Percentiles rank a stretch among this genome's conserved stretches.
phyloP scores from a whole-genome alignment of 1,284 basidiomycete species.

The Meira miltonrushii region DNA sequence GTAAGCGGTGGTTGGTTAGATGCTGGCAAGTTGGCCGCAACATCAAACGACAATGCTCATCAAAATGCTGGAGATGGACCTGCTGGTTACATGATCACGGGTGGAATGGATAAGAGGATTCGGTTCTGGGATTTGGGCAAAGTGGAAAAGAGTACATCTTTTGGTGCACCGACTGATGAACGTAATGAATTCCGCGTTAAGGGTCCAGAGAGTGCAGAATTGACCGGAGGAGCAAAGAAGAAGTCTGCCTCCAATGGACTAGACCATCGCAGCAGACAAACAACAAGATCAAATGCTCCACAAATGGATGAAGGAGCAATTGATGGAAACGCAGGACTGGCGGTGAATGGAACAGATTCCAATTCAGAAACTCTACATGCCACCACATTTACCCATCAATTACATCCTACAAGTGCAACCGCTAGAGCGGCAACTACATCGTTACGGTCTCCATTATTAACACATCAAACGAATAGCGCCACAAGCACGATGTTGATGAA shows the following conservation, averaged over 20 bases:
- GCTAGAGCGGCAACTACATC: too few species aligned
- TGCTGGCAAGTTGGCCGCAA: conserved; percentile 25
- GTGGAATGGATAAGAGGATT: conserved; percentile 73
- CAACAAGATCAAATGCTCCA: not conserved
- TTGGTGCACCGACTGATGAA: conserved; percentile 19
- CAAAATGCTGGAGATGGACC: conserved; percentile 16
- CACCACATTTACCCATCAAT: not conserved
- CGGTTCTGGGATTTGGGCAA: conserved; percentile 72
- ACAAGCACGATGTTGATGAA: conserved; percentile 7
- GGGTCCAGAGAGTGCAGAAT: not conserved
- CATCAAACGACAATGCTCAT: conserved; percentile 6
- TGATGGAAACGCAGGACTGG: not conserved
- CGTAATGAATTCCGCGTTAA: conserved; percentile 15
- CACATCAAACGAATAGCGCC: conserved; percentile 23
- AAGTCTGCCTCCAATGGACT: not conserved
- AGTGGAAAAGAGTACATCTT: conserved; percentile 58
- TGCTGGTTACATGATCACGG: conserved; percentile 70
- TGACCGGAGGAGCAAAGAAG: not conserved
- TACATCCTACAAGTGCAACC: not conserved
- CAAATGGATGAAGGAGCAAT: not conserved
- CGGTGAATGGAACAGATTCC: not conserved
- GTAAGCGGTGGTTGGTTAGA: conserved; percentile 39
- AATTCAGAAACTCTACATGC: not conserved
- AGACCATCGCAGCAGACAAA: not conserved
- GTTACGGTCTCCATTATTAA: conserved; percentile 25